These are phyloP conservation scores for Gossypium thurberi DNA, from an alignment of 345 rosid genomes.

Conservation along the genomic window DNA sequence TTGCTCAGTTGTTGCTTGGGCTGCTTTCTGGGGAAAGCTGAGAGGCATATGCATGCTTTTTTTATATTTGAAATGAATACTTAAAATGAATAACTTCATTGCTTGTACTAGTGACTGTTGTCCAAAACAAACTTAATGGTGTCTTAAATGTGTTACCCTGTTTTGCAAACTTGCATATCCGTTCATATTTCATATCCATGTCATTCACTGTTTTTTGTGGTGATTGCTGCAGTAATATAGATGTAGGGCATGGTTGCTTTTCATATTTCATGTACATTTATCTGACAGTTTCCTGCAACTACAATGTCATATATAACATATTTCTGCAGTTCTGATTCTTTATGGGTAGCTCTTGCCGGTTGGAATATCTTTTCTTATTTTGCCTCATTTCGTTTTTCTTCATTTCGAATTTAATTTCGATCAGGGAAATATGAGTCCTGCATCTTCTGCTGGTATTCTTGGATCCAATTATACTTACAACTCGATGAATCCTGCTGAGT, in stretches of 20 bases:
- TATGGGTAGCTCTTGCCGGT: not conserved
- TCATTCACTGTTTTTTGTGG: not conserved
- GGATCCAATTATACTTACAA: constrained; percentile 40
- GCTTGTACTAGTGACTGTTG: not conserved
- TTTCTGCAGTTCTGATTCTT: not conserved
- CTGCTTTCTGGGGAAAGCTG: not conserved
- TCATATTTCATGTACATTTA: not conserved
- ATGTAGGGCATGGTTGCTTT: not conserved
- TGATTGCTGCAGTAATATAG: not conserved
- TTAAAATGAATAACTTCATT: not conserved
- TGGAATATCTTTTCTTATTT: not conserved
- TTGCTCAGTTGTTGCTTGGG: not conserved
- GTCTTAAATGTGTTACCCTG: not conserved
- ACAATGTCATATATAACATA: not conserved
- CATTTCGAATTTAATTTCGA: not conserved
- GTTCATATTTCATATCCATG: not conserved
- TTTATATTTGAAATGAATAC: not conserved
- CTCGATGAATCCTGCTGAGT: constrained; percentile 42
- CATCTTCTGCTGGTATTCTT: constrained; percentile 32
- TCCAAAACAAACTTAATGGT: not conserved
- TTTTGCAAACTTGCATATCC: not conserved
- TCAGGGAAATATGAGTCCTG: constrained; percentile 44
- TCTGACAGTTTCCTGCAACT: not conserved
- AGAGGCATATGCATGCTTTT: not conserved
- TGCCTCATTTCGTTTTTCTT: constrained; percentile 7